Conservation (phyloP, 108 stramenopile genomes). For the Nitzschia inconspicua region DNA sequence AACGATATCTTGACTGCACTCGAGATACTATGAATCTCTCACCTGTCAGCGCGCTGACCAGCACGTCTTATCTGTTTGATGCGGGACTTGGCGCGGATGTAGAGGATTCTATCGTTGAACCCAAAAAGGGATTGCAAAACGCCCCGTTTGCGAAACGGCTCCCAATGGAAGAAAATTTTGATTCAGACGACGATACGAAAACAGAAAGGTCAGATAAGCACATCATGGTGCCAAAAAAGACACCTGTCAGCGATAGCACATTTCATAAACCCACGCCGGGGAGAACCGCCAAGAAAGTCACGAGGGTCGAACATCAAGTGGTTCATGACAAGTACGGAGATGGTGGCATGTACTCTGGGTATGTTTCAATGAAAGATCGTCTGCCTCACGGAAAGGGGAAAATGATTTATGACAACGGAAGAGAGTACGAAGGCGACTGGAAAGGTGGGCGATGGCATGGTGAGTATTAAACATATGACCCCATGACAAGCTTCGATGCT, state of each 20-base stretch:
- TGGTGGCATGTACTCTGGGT: constrained; percentile 37
- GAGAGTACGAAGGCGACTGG: constrained; percentile 63
- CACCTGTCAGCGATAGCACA: too few species aligned
- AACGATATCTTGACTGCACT: constrained; percentile 6
- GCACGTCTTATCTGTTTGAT: constrained; percentile 3
- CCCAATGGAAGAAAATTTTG: constrained; percentile 21
- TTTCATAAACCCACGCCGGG: too few species aligned
- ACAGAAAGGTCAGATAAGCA: too few species aligned
- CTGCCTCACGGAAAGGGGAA: constrained; percentile 53
- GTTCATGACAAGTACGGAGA: constrained; percentile 47
- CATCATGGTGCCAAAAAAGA: too few species aligned
- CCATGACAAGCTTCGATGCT: background rate
- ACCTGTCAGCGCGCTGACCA: constrained; percentile 23
- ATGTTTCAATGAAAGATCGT: constrained; percentile 5
- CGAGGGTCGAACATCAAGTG: constrained; percentile 5
- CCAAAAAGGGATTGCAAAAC: constrained; percentile 6
- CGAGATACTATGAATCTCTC: constrained; percentile 1
- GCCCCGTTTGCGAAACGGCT: constrained; percentile 4
- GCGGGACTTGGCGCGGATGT: background rate
- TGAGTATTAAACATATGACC: background rate
- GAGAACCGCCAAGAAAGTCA: too few species aligned
- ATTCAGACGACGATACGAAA: constrained; percentile 33
- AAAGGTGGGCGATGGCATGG: constrained; percentile 54
- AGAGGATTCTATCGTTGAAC: constrained; percentile 9
- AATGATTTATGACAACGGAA: constrained; percentile 64